Base-by-base conservation (phyloP, 1,284 basidiomycete genomes). In the Ceratobasidium sp. region DNA sequence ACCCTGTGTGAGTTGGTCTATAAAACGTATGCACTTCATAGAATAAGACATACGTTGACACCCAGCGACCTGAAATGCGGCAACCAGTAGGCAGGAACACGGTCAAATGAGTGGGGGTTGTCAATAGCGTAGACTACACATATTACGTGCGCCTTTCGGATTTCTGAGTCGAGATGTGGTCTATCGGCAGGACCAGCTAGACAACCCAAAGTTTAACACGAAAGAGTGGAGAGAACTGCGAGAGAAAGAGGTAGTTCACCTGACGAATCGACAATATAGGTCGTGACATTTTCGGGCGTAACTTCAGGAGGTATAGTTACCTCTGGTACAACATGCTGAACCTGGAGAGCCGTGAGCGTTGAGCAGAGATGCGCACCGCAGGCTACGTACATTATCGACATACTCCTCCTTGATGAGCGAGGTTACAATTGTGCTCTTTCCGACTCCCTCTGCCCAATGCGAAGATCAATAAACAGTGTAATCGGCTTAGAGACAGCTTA, bases 31-130 rank as follows among this genome's bases (percentile, higher is more conserved):
- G 38, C 26, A 49, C 30, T 28, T 23, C 77, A 77, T 16, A 58
- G 16, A 28, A 64, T 9, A 46, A 28, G 52, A 82, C 84, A 76
- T 80, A 95, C 94, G 84, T 98, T 97, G 79, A 98, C 94, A 74
- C 97, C 97, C 32, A 98, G 86, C 77, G 96, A 93, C 54, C 96
- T 89, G 82, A 99, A 98, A 78, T 95, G 91, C n/a, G 97, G 97
- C 69, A 99, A 85, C 97, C 97, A 99, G 81, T 95, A 98, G n/a
- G 96, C 92, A 35, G 96, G 94, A 82, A 99, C 96, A 73, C 97
- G 91, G 82, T 98, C 95, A 82, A 99, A 98, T 18, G 95, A 96
- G 77, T 92, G 91, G 21, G 96, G 92, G 78, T 96, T 95, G 82
- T 97, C 95, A 79, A 98, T 96, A 38, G 95, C 92, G 81, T 99